These are phyloP conservation scores for Tolypocladium tropicale DNA, from an alignment of 2,329 filamentous ascomycete species.

Conservation along the genomic window DNA sequence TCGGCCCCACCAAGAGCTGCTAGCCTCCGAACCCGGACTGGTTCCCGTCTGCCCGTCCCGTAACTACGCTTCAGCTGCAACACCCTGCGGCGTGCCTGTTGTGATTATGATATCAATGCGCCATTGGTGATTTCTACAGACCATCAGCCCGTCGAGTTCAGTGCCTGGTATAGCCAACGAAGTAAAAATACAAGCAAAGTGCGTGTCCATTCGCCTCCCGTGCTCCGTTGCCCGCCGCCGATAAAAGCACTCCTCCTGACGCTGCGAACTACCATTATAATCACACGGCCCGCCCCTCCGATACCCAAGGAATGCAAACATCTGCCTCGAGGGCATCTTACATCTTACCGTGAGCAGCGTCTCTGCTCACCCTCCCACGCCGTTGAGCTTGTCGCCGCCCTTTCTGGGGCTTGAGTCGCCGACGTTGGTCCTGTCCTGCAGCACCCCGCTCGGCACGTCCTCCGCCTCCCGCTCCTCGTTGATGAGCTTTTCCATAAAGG, in stretches of 20 bases:
- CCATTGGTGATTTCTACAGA: background rate
- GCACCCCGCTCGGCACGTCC: conserved; percentile 16
- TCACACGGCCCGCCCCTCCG: background rate
- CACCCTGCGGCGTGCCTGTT: background rate
- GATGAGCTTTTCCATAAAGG: conserved; percentile 89
- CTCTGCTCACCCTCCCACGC: conserved; percentile 10
- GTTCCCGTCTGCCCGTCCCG: background rate
- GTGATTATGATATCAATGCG: background rate
- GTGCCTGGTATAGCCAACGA: background rate
- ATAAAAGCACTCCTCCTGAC: background rate
- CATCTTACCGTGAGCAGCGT: background rate
- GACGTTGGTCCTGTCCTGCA: conserved; percentile 24
- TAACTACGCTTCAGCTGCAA: background rate
- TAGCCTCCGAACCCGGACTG: background rate
- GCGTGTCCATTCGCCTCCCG: background rate
- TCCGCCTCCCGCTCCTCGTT: conserved; percentile 22
- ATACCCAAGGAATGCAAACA: background rate
- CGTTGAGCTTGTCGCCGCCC: conserved; percentile 24
- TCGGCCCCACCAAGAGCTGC: background rate
- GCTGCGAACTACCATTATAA: background rate
- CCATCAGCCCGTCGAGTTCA: background rate
- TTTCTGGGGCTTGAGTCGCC: conserved; percentile 21
- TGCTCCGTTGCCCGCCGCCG: background rate
- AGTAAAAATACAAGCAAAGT: background rate
- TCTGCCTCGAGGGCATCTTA: too few species aligned